Evolutionary conservation across 345 rosid genomes (phyloP).

Genomic region (Luvunga scandens): DNA sequence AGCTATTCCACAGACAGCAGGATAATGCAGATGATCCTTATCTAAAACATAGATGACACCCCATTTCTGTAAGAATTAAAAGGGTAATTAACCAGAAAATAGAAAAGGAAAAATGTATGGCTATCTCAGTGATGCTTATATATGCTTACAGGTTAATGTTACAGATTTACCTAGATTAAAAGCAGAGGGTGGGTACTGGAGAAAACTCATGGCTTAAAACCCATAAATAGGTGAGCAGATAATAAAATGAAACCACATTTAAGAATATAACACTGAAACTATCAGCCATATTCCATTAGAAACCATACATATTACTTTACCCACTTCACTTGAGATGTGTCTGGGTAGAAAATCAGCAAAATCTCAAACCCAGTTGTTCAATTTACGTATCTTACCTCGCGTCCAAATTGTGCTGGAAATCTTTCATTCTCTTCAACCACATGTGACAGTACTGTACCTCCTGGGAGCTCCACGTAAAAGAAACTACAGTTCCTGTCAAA

Average conservation of each 20-base stretch:
- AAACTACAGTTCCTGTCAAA: constrained; percentile 53
- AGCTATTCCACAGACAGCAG: neutral
- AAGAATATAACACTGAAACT: neutral
- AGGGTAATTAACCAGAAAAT: neutral
- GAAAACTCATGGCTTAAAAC: neutral
- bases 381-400: constrained; percentile 51
- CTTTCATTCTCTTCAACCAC: constrained; percentile 65
- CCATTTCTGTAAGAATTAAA: neutral
- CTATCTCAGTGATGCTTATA: neutral
- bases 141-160: neutral
- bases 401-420: constrained; percentile 91
- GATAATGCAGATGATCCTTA: neutral
- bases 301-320: neutral
- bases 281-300: neutral
- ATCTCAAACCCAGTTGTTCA: neutral
- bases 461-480: constrained; percentile 83
- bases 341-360: neutral
- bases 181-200: neutral
- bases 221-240: neutral
- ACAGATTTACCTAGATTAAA: neutral
- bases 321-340: neutral
- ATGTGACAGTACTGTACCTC: constrained; percentile 59
- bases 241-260: neutral
- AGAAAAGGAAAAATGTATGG: neutral
- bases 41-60: neutral